Percentiles rank a stretch among this genome's conserved stretches.
phyloP scores from a whole-genome alignment of 768 basidiomycete genomes.

The Kwoniella heveanensis region DNA sequence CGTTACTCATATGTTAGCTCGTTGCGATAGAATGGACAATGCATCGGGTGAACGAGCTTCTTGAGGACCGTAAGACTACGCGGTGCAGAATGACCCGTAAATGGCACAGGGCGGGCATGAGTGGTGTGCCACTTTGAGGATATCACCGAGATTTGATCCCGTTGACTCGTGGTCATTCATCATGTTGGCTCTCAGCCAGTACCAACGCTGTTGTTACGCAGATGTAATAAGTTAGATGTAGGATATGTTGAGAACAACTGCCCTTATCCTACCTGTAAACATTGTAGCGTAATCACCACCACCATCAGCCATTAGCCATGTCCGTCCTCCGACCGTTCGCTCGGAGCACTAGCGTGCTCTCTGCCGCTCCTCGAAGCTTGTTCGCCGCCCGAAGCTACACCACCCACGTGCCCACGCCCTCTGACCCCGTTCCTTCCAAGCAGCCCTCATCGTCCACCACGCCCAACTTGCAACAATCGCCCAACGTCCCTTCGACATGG shows the following conservation, averaged over 20 bases:
- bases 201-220: slow-evolving; percentile 15
- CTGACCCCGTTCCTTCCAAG: slow-evolving; percentile 24
- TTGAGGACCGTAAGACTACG: no score
- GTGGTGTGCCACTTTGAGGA: slow-evolving; percentile 5
- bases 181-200: slow-evolving; percentile 4
- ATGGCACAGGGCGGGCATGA: no score
- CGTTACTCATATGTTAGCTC: no score
- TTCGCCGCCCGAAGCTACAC: neutral
- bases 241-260: no score
- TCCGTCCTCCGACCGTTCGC: slow-evolving; percentile 3
- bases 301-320: neutral
- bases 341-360: neutral
- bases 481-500: slow-evolving; percentile 82
- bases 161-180: neutral
- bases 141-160: slow-evolving; percentile 26
- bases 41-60: no score
- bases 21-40: no score
- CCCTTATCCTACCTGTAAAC: no score
- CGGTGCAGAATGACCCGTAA: no score
- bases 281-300: neutral
- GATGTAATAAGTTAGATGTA: no score
- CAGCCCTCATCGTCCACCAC: slow-evolving; percentile 37
- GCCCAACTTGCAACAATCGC: slow-evolving; percentile 64
- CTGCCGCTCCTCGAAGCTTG: neutral
- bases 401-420: slow-evolving; percentile 32